phyloP scores from a whole-genome alignment of 139 green algal genomes.

The Micractinium sp. region DNA sequence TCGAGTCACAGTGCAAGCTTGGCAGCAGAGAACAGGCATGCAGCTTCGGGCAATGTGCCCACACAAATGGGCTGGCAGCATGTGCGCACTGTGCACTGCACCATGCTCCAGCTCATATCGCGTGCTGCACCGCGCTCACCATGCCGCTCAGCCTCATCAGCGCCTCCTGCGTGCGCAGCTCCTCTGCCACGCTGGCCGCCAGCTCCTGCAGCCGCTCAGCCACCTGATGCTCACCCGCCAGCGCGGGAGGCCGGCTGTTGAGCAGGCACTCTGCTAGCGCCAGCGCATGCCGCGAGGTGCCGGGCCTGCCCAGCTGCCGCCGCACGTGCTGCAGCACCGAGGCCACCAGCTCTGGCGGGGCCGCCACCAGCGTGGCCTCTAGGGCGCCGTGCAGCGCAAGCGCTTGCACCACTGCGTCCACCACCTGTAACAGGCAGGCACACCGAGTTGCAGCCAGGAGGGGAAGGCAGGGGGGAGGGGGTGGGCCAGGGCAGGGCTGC shows the following conservation, averaged over 20 bases:
- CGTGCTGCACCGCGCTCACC: conserved; percentile 72
- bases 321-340: conserved; percentile 74
- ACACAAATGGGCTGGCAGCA: no score
- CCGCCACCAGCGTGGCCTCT: conserved; percentile 62
- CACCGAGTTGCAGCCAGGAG: not conserved
- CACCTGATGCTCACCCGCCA: conserved; percentile 52
- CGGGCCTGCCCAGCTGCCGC: conserved; percentile 7
- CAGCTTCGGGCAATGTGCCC: no score
- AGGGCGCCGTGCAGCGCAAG: conserved; percentile 73
- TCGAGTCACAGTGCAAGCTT: no score
- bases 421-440: conserved; percentile 28
- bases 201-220: conserved; percentile 59
- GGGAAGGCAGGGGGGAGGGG: not conserved
- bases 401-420: conserved; percentile 86
- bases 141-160: conserved; percentile 71
- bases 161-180: conserved; percentile 62
- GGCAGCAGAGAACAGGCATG: no score
- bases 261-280: not conserved
- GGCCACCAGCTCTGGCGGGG: conserved; percentile 61
- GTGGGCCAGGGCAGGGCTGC: not conserved
- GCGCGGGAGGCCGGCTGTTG: not conserved
- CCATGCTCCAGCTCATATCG: conserved; percentile 27
- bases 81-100: not conserved
- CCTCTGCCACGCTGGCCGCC: conserved; percentile 53
- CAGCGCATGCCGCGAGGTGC: not conserved